Conservation (phyloP, 139 green algal species). For the Picochlorum sp. region DNA sequence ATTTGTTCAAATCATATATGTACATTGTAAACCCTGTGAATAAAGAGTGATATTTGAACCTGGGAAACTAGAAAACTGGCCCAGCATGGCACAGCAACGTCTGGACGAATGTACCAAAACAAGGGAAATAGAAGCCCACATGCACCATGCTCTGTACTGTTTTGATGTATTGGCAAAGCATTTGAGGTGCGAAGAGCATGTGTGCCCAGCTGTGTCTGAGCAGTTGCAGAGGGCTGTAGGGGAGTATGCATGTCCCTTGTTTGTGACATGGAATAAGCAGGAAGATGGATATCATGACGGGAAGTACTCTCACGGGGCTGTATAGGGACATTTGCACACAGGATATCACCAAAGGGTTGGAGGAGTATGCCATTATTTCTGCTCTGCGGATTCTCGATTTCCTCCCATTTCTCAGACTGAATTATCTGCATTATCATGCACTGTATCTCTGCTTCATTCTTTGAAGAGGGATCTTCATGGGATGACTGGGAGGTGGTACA, state of each 20-base stretch:
- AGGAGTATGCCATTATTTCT: conserved; percentile 69
- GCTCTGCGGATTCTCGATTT: conserved; percentile 65
- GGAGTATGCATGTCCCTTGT: conserved; percentile 35
- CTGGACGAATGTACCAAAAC: too few relatives aligned
- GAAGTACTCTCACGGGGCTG: conserved; percentile 43
- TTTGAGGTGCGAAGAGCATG: too few relatives aligned
- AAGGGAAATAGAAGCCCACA: too few relatives aligned
- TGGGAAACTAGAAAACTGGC: too few relatives aligned
- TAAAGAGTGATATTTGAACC: too few relatives aligned
- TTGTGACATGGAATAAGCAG: conserved; percentile 73
- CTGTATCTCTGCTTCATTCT: conserved; percentile 61
- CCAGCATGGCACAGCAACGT: too few relatives aligned
- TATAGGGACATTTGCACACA: conserved; percentile 67
- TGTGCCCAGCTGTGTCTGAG: too few relatives aligned
- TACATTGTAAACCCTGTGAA: too few relatives aligned
- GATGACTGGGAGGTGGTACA: conserved; percentile 60
- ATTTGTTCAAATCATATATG: too few relatives aligned
- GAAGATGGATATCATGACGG: not conserved
- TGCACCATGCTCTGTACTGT: too few relatives aligned
- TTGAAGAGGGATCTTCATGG: conserved; percentile 50
- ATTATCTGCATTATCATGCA: conserved; percentile 56
- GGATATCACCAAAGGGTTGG: conserved; percentile 44
- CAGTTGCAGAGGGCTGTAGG: not conserved
- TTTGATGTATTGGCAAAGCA: too few relatives aligned
- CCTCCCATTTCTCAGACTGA: conserved; percentile 38